Evolutionary conservation across 192 early-diverging fungal species (phyloP).

Genomic region (Backusella morwellensis): DNA sequence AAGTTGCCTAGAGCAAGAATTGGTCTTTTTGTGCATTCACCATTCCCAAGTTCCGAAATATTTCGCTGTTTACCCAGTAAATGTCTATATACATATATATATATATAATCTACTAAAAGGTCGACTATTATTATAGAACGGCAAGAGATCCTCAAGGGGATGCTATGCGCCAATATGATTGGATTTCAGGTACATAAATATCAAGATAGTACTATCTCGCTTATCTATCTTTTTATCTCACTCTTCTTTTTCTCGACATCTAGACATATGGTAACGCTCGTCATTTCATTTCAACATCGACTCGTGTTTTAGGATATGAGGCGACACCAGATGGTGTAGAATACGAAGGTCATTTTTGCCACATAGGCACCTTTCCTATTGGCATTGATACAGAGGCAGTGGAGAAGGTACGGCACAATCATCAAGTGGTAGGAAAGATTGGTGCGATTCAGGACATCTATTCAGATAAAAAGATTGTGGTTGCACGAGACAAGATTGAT

Average conservation of each 20-base stretch:
- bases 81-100: constrained; percentile 65
- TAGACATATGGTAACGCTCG: constrained; percentile 90
- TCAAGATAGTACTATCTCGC: neutral
- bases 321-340: constrained; percentile 91
- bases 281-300: constrained; percentile 92
- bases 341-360: constrained; percentile 71
- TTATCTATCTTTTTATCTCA: neutral
- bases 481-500: constrained; percentile 94
- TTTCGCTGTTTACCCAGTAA: constrained; percentile 90
- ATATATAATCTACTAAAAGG: constrained; percentile 32
- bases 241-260: neutral
- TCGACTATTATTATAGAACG: constrained; percentile 61
- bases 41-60: constrained; percentile 95
- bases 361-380: constrained; percentile 92
- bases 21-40: constrained; percentile 95
- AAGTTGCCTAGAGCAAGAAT: constrained; percentile 81
- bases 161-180: constrained; percentile 88
- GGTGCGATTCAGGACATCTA: constrained; percentile 81
- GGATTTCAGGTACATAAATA: constrained; percentile 76
- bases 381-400: constrained; percentile 88
- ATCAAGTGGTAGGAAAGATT: constrained; percentile 77
- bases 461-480: constrained; percentile 88
- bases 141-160: constrained; percentile 82
- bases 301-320: constrained; percentile 92
- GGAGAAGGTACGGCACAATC: constrained; percentile 54